Conservation (phyloP, 2,329 filamentous ascomycete species). For the Aspergillus persii region DNA sequence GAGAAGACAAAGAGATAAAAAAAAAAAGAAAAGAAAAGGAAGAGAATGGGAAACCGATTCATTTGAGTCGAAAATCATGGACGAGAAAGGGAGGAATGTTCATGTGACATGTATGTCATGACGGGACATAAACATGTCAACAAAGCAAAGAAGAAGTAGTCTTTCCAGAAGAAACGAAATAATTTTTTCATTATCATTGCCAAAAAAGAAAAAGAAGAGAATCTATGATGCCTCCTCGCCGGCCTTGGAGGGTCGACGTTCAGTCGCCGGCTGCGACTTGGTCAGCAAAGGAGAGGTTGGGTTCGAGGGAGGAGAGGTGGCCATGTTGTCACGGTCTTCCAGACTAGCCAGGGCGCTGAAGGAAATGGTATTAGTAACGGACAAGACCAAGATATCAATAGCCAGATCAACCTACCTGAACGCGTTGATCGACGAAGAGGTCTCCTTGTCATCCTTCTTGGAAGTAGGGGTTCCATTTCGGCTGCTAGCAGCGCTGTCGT, state of each 20-base stretch:
- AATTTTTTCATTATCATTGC: slow-evolving; percentile 39
- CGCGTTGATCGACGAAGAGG: slow-evolving; percentile 75
- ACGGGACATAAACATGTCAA: slow-evolving; percentile 14
- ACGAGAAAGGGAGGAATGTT: slow-evolving; percentile 23
- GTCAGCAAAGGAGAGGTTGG: slow-evolving; percentile 47
- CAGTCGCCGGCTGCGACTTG: slow-evolving; percentile 46
- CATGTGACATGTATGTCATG: slow-evolving; percentile 16
- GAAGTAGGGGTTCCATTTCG: slow-evolving; percentile 80
- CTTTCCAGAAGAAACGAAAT: slow-evolving; percentile 36
- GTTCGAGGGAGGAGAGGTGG: slow-evolving; percentile 49
- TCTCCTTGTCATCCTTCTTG: slow-evolving; percentile 61
- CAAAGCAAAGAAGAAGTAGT: slow-evolving; percentile 23
- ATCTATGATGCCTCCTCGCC: slow-evolving; percentile 41
- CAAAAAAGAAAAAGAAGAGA: slow-evolving; percentile 25
- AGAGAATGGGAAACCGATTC: slow-evolving; percentile 16
- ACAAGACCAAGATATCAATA: background rate
- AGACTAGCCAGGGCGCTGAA: slow-evolving; percentile 48
- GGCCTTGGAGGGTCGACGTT: slow-evolving; percentile 44
- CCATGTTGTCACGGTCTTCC: slow-evolving; percentile 46
- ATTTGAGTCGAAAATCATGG: slow-evolving; percentile 16
- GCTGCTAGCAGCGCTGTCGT: slow-evolving; percentile 84
- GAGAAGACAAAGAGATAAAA: slow-evolving; percentile 12
- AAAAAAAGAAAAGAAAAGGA: slow-evolving; percentile 4
- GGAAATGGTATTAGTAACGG: slow-evolving; percentile 11
- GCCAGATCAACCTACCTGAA: slow-evolving; percentile 70